phyloP scores from a whole-genome alignment of 2,329 filamentous ascomycete species.

The Fusarium sublunatum region DNA sequence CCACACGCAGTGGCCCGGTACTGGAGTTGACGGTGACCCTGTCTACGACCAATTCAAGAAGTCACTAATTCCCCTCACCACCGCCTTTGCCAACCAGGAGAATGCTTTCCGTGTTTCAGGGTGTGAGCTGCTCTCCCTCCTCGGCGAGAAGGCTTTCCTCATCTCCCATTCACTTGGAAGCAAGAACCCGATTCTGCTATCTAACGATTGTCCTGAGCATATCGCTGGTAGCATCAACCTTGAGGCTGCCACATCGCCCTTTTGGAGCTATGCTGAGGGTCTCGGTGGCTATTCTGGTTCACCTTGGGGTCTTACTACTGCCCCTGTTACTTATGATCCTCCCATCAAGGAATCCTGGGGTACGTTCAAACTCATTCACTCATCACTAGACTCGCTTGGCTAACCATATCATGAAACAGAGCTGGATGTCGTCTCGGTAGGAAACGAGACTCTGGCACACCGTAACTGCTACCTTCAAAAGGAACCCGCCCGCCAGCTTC shows the following conservation, averaged over 20 bases:
- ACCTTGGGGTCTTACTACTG: constrained; percentile 31
- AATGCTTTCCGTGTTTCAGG: constrained; percentile 27
- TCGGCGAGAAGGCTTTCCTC: constrained; percentile 33
- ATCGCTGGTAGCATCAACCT: constrained; percentile 36
- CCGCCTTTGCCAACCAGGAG: constrained; percentile 28
- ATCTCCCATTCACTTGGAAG: constrained; percentile 36
- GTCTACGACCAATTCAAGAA: constrained; percentile 35
- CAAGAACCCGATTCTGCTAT: constrained; percentile 28
- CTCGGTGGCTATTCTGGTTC: constrained; percentile 20
- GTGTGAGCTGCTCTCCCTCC: constrained; percentile 33
- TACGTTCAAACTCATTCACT: background rate
- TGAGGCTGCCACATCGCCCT: constrained; percentile 31
- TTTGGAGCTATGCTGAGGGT: constrained; percentile 34
- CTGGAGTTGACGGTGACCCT: constrained; percentile 19
- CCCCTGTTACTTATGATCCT: constrained; percentile 31
- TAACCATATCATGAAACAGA: constrained; percentile 4
- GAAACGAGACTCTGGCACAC: constrained; percentile 25
- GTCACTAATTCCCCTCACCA: constrained; percentile 32
- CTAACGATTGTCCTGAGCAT: constrained; percentile 30
- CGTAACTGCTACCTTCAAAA: constrained; percentile 33
- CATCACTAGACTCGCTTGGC: background rate
- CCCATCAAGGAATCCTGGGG: constrained; percentile 26
- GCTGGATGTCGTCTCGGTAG: constrained; percentile 19
- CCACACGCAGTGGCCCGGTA: constrained; percentile 37
- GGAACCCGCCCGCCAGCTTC: constrained; percentile 28